These are phyloP conservation scores for Euclidium syriacum DNA, from an alignment of 345 rosid species.

Conservation along the genomic window DNA sequence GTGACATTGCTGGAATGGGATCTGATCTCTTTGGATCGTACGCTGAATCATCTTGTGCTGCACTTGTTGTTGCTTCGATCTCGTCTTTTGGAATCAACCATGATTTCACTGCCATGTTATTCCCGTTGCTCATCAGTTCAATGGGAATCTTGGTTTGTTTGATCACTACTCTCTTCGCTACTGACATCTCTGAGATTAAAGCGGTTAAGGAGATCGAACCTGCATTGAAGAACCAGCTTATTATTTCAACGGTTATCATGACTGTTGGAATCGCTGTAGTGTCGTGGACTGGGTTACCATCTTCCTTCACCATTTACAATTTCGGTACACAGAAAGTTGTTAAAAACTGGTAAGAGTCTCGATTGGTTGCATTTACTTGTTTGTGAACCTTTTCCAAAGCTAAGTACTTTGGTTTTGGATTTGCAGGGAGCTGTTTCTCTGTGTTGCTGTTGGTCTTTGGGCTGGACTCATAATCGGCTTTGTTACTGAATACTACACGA, in stretches of 20 bases:
- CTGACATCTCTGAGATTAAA: slow-evolving; percentile 61
- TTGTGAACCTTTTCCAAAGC: too few relatives aligned
- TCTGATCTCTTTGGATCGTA: slow-evolving; percentile 76
- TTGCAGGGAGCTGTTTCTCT: slow-evolving; percentile 61
- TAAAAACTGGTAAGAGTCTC: slow-evolving; percentile 58
- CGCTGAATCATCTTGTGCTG: slow-evolving; percentile 73
- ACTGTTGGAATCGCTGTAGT: slow-evolving; percentile 58
- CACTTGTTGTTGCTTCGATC: slow-evolving; percentile 71
- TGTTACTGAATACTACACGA: slow-evolving; percentile 62
- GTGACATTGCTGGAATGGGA: slow-evolving; percentile 82
- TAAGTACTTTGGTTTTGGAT: too few relatives aligned
- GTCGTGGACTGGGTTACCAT: slow-evolving; percentile 42
- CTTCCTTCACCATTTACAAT: slow-evolving; percentile 62
- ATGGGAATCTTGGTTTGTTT: slow-evolving; percentile 66
- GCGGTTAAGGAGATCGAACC: slow-evolving; percentile 64
- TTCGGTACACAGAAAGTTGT: slow-evolving; percentile 61
- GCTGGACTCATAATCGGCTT: slow-evolving; percentile 69
- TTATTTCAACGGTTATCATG: slow-evolving; percentile 62
- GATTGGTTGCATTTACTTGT: too few relatives aligned
- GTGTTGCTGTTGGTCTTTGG: slow-evolving; percentile 70
- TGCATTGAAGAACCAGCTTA: slow-evolving; percentile 58
- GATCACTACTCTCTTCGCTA: slow-evolving; percentile 63
- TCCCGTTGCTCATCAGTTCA: slow-evolving; percentile 57
- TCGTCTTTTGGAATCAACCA: slow-evolving; percentile 72
- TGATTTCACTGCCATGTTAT: slow-evolving; percentile 56